phyloP scores from a whole-genome alignment of 2,329 filamentous ascomycete species.

The Chaetothyriales sp. region DNA sequence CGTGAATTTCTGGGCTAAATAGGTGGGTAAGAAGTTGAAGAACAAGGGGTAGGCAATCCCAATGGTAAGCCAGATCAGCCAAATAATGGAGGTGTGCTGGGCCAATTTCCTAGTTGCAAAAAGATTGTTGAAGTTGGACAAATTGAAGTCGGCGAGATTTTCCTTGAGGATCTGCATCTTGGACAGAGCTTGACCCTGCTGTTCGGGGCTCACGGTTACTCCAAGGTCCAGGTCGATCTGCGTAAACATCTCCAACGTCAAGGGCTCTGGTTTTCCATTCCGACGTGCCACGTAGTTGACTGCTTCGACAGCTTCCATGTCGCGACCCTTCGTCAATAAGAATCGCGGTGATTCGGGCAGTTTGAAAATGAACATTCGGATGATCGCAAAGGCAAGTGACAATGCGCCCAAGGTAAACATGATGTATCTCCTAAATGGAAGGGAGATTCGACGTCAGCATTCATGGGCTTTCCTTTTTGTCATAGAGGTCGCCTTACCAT shows the following conservation, averaged over 20 bases:
- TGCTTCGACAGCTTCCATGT: constrained; percentile 53
- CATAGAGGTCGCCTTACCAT: too few species aligned
- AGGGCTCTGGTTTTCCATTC: constrained; percentile 41
- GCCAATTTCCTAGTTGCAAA: constrained; percentile 53
- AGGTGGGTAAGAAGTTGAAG: constrained; percentile 35
- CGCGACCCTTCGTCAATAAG: constrained; percentile 57
- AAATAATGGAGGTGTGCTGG: constrained; percentile 39
- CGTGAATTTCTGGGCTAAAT: constrained; percentile 28
- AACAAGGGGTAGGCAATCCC: constrained; percentile 35
- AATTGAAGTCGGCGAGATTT: constrained; percentile 19
- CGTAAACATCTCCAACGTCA: constrained; percentile 22
- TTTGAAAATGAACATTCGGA: constrained; percentile 54
- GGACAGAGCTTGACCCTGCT: constrained; percentile 15
- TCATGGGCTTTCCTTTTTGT: too few species aligned
- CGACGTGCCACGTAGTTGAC: constrained; percentile 58
- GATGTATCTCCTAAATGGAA: too few species aligned
- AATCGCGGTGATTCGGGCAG: constrained; percentile 65
- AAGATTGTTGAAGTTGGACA: constrained; percentile 19
- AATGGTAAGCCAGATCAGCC: constrained; percentile 60
- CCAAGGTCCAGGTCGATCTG: constrained; percentile 19
- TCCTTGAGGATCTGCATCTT: constrained; percentile 20
- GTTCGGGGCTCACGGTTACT: neutral
- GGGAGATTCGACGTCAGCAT: too few species aligned
- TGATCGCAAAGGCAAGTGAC: constrained; percentile 54
- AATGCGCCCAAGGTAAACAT: constrained; percentile 54